phyloP scores from a whole-genome alignment of 2,329 filamentous ascomycete genomes.

The Stromatinia cepivora region DNA sequence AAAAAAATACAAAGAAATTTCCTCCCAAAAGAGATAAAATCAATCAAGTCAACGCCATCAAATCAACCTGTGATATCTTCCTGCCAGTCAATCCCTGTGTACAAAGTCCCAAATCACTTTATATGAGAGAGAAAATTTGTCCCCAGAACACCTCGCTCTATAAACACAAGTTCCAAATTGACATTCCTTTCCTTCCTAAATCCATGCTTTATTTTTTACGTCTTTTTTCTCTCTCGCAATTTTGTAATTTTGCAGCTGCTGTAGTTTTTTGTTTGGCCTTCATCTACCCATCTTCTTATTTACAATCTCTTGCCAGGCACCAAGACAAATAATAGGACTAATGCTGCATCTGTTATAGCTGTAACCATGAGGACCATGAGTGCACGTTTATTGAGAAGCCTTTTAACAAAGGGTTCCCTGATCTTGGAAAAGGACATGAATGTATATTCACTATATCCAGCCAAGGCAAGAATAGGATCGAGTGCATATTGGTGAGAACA shows the following conservation, averaged over 20 bases:
- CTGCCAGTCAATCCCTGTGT: constrained; percentile 8
- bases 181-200: background rate
- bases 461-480: constrained; percentile 83
- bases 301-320: constrained; percentile 84
- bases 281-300: constrained; percentile 27
- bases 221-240: too few species aligned
- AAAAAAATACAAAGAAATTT: background rate
- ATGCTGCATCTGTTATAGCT: constrained; percentile 71
- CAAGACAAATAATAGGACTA: constrained; percentile 89
- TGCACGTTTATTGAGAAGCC: constrained; percentile 79
- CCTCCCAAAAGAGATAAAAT: background rate
- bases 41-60: constrained; percentile 19
- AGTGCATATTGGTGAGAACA: constrained; percentile 94
- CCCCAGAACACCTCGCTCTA: constrained; percentile 22
- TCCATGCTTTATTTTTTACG: background rate
- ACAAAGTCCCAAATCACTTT: constrained; percentile 14
- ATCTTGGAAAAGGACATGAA: constrained; percentile 89
- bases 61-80: constrained; percentile 21
- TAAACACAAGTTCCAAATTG: constrained; percentile 13
- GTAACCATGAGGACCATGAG: constrained; percentile 78
- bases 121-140: constrained; percentile 12
- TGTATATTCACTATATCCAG: constrained; percentile 95
- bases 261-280: background rate
- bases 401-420: constrained; percentile 86
- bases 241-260: background rate